phyloP scores from a whole-genome alignment of 805 yeast genomes.

The Nakazawaea anatomiae region DNA sequence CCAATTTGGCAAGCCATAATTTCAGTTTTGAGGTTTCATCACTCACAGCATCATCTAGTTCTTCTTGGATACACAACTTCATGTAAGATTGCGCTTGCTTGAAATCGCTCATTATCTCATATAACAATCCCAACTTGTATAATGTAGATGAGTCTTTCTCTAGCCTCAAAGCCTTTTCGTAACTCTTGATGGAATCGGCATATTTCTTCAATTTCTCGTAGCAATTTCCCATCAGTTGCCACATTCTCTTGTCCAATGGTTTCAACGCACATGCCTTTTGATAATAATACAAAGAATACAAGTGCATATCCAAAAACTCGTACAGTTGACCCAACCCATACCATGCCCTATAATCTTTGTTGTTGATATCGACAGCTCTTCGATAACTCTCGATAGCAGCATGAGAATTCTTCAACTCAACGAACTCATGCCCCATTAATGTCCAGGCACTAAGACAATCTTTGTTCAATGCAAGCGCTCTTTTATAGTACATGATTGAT shows the following conservation, averaged over 20 bases:
- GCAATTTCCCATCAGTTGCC: slow-evolving; percentile 93
- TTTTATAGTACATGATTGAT: slow-evolving; percentile 86
- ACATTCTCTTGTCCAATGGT: slow-evolving; percentile 88
- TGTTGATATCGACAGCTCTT: slow-evolving; percentile 85
- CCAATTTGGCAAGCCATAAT: slow-evolving; percentile 78
- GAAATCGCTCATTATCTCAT: slow-evolving; percentile 48
- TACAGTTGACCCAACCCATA: slow-evolving; percentile 98
- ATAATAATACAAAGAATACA: slow-evolving; percentile 86
- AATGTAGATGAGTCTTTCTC: slow-evolving; percentile 47
- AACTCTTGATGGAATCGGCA: slow-evolving; percentile 74
- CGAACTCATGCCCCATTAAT: slow-evolving; percentile 97
- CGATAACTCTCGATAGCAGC: slow-evolving; percentile 96
- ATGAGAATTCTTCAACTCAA: slow-evolving; percentile 91
- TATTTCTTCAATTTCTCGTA: slow-evolving; percentile 70
- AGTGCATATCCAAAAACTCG: slow-evolving; percentile 92
- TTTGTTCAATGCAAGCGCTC: slow-evolving; percentile 79
- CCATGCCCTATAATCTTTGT: slow-evolving; percentile 94
- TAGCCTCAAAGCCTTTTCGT: slow-evolving; percentile 64
- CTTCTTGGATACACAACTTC: slow-evolving; percentile 64
- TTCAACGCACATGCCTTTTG: slow-evolving; percentile 85
- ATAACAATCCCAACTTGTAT: slow-evolving; percentile 62
- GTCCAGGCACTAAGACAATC: slow-evolving; percentile 93
- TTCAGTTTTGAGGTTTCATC: slow-evolving; percentile 78
- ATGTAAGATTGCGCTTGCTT: slow-evolving; percentile 55
- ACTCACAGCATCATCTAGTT: slow-evolving; percentile 54